phyloP scores from a whole-genome alignment of 495 filamentous ascomycete species.

The Cairneyella variabilis region DNA sequence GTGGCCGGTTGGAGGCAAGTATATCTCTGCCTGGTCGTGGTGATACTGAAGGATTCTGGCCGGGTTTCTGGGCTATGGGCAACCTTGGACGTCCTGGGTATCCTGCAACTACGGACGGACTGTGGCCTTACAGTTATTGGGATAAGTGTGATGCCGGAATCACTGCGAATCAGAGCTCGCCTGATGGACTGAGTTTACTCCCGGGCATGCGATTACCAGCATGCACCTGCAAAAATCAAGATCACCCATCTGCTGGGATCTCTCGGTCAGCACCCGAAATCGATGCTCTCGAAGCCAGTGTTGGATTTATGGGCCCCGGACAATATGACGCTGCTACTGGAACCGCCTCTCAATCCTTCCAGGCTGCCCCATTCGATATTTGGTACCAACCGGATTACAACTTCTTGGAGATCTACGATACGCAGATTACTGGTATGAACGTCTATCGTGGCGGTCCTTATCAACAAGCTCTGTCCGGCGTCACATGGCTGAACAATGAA shows the following conservation, averaged over 20 bases:
- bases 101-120: conserved; percentile 65
- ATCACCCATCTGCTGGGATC: conserved; percentile 68
- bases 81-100: conserved; percentile 70
- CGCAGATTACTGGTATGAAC: conserved; percentile 57
- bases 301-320: conserved; percentile 47
- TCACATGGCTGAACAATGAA: conserved; percentile 67
- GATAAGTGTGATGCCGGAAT: conserved; percentile 72
- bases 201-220: conserved; percentile 73
- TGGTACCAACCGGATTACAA: conserved; percentile 71
- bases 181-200: conserved; percentile 63
- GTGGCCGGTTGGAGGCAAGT: conserved; percentile 72
- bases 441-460: conserved; percentile 62
- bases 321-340: conserved; percentile 44
- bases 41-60: conserved; percentile 70
- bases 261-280: conserved; percentile 74
- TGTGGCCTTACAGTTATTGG: conserved; percentile 77
- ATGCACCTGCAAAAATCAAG: conserved; percentile 60
- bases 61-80: conserved; percentile 79
- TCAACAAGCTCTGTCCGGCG: conserved; percentile 70
- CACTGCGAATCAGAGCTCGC: conserved; percentile 69
- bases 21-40: conserved; percentile 70
- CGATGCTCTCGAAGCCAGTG: conserved; percentile 70
- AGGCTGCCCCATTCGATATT: conserved; percentile 72
- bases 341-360: conserved; percentile 65
- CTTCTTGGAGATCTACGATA: conserved; percentile 61